Conservation (phyloP, 495 filamentous ascomycete species). For the Penicillium samsonianum region DNA sequence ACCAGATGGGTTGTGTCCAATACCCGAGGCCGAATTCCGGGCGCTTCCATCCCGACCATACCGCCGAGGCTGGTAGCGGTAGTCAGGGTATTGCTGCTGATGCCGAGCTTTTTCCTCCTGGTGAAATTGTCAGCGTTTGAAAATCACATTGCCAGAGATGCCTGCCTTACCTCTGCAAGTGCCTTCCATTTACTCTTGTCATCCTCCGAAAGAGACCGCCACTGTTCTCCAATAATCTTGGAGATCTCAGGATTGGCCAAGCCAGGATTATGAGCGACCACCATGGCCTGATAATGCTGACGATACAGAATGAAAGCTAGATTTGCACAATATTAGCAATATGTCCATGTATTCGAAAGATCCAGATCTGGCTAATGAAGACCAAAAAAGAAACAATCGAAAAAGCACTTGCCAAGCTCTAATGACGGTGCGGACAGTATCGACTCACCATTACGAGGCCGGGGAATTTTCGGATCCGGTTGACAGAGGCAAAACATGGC, state of each 20-base stretch:
- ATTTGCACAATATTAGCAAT: constrained; percentile 24
- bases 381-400: constrained; percentile 18
- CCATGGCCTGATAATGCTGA: constrained; percentile 83
- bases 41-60: constrained; percentile 56
- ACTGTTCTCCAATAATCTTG: constrained; percentile 95
- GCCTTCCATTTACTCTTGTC: constrained; percentile 84
- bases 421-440: constrained; percentile 18
- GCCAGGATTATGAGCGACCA: constrained; percentile 80
- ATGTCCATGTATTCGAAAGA: constrained; percentile 4
- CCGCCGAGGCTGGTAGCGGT: constrained; percentile 89
- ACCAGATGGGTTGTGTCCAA: constrained; percentile 43
- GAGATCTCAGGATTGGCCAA: constrained; percentile 97
- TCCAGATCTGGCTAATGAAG: neutral
- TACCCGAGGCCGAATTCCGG: constrained; percentile 33
- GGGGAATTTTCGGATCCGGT: constrained; percentile 87
- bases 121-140: neutral
- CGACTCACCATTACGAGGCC: constrained; percentile 90
- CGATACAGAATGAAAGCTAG: constrained; percentile 97
- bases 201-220: constrained; percentile 73
- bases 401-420: constrained; percentile 32
- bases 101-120: constrained; percentile 91
- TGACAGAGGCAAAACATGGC: constrained; percentile 84
- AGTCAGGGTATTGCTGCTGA: constrained; percentile 86
- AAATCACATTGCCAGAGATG: neutral
- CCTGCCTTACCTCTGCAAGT: constrained; percentile 70